Evolutionary conservation across 805 yeast genomes (phyloP).

Genomic region (Komagataella ulmi): DNA sequence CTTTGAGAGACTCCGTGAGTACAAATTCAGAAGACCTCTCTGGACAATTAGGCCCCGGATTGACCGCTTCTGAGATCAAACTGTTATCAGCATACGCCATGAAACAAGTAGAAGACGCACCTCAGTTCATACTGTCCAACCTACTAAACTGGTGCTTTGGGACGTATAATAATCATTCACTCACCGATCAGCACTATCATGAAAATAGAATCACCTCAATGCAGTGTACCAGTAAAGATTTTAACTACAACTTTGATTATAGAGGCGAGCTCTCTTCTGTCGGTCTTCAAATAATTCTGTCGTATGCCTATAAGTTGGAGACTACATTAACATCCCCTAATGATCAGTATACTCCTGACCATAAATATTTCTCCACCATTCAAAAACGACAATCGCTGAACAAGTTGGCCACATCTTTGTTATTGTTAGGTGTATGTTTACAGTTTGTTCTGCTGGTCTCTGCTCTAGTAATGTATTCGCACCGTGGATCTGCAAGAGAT

Average conservation of each 20-base stretch:
- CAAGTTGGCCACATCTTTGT: conserved; percentile 16
- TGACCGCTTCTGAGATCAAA: conserved; percentile 36
- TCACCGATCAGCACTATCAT: conserved; percentile 4
- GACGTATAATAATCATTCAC: conserved; percentile 13
- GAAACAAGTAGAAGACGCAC: conserved; percentile 30
- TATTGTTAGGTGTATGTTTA: conserved; percentile 14
- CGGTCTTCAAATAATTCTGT: conserved; percentile 29
- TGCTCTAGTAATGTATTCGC: conserved; percentile 22
- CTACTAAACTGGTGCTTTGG: conserved; percentile 34
- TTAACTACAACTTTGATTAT: conserved; percentile 28
- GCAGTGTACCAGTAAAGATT: conserved; percentile 8
- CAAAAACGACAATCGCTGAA: conserved; percentile 8
- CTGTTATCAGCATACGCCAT: conserved; percentile 31
- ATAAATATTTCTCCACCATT: conserved; percentile 11
- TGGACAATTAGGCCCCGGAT: conserved; percentile 6
- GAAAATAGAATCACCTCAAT: not conserved
- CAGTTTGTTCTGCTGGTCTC: conserved; percentile 18
- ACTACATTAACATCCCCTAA: conserved; percentile 5
- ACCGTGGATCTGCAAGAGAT: conserved; percentile 20
- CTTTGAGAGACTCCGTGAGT: conserved; percentile 17
- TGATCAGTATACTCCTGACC: conserved; percentile 12
- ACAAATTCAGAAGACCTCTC: conserved; percentile 10
- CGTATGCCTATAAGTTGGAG: conserved; percentile 29
- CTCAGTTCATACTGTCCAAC: conserved; percentile 30
- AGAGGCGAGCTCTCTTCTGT: conserved; percentile 22